Percentiles rank a stretch among this genome's conserved stretches.
Evolutionary conservation across 805 yeast species (phyloP).

Genomic region (Wickerhamomyces queroliae): DNA sequence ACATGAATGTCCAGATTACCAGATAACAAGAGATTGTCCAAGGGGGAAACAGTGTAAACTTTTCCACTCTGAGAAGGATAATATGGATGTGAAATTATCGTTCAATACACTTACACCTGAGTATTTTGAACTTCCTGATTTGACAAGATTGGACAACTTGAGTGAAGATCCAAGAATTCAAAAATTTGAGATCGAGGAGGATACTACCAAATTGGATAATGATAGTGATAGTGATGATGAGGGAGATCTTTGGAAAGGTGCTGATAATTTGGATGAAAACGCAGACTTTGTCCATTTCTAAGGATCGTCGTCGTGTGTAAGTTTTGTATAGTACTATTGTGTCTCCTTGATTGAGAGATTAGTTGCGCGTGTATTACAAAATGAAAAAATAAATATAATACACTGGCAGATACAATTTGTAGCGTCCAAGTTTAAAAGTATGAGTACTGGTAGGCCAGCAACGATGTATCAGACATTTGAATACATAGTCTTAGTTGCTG

Average conservation of each 20-base stretch:
- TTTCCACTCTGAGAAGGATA: slow-evolving; percentile 35
- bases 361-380: too few relatives aligned
- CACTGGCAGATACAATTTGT: too few relatives aligned
- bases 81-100: slow-evolving; percentile 17
- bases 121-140: slow-evolving; percentile 17
- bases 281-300: slow-evolving; percentile 24
- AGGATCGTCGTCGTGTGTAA: neutral
- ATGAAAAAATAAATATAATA: too few relatives aligned
- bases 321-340: neutral
- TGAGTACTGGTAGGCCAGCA: too few relatives aligned
- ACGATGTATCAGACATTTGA: too few relatives aligned
- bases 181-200: slow-evolving; percentile 15
- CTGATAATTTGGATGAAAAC: slow-evolving; percentile 13
- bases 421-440: too few relatives aligned
- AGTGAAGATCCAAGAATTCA: slow-evolving; percentile 19
- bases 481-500: too few relatives aligned
- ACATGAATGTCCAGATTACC: slow-evolving; percentile 67
- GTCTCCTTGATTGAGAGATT: too few relatives aligned
- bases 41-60: slow-evolving; percentile 47
- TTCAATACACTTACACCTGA: slow-evolving; percentile 15
- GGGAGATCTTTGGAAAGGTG: neutral
- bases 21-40: slow-evolving; percentile 54
- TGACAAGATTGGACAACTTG: slow-evolving; percentile 11
- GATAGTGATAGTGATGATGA: neutral
- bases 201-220: slow-evolving; percentile 1